Base-by-base conservation (phyloP, 768 basidiomycete species). In the Crassisporium funariophilum region DNA sequence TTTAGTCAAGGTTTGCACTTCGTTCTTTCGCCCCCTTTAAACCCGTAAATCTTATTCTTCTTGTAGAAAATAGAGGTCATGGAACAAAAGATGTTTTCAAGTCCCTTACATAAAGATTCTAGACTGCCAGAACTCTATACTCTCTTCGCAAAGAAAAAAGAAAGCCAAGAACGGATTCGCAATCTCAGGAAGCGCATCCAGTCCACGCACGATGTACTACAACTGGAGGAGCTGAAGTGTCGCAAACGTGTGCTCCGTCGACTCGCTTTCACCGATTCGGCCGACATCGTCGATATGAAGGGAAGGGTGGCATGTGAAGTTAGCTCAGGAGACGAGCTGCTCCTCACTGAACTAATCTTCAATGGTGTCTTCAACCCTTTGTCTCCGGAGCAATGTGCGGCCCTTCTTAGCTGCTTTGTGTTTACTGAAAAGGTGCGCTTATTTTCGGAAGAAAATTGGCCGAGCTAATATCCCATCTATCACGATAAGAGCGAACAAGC, bases 301-400 rank as follows among this genome's bases (percentile, higher is more conserved):
- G 97, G 97, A 1, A 78, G 97, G 29, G 95, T 99, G 1, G 97
- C 97, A 13, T 99, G 97, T 64, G 97, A 99, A 69, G 98, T 99
- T 68, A 93, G 90, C 62, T 86, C 94, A 2, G 97, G 97, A 5
- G 97, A 99, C 60, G 97, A 99, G 69, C 71, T 99, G 41, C 75
- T 99, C 24, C 76, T 99, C 52, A 99, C 97, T 1, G 97, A 98
- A 67, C 79, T 99, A 60, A 86, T 99, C 49, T 98, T 99, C 77
- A 93, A 97, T 50, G 97, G 97, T 46, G 88, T 84, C 16, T 99
- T 99, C 78, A 98, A 97, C 60, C 64, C 88, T 3, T 66, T 99
- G 38, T 72, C 78, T 1, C 95, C 97, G 0, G 95, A 98, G 58
- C 92, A 98, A 47, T 91, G 87, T 59, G 95, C 95, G 0, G 88